phyloP scores from a whole-genome alignment of 176 grass and related monocot genomes.

The Bromus sterilis region DNA sequence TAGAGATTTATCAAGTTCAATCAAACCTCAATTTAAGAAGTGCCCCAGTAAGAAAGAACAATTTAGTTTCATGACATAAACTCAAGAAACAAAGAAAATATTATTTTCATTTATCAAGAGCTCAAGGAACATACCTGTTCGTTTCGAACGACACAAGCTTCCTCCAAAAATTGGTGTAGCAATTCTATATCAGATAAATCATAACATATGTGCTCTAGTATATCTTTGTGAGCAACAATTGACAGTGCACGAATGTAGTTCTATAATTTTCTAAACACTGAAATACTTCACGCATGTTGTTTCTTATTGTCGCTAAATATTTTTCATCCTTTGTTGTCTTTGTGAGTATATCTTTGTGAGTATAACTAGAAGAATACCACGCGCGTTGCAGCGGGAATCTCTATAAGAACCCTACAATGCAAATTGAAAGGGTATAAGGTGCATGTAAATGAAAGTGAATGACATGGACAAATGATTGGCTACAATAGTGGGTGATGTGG shows the following conservation, averaged over 20 bases:
- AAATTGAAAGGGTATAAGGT: too few relatives aligned
- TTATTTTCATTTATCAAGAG: neutral
- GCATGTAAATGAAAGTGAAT: too few relatives aligned
- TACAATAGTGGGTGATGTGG: too few relatives aligned
- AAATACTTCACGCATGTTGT: too few relatives aligned
- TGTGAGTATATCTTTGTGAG: too few relatives aligned
- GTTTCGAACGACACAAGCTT: conserved; percentile 97
- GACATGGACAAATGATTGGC: too few relatives aligned
- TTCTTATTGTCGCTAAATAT: too few relatives aligned
- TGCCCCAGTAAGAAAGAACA: neutral
- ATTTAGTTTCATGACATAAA: conserved; percentile 2
- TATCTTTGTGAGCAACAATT: conserved; percentile 99
- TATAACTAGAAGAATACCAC: too few relatives aligned
- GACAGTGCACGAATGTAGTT: conserved; percentile 91
- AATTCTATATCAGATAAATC: conserved; percentile 97
- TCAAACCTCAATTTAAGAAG: neutral
- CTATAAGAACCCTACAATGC: too few relatives aligned
- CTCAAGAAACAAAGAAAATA: neutral
- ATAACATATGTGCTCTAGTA: conserved; percentile 95
- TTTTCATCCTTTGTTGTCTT: too few relatives aligned
- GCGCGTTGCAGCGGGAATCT: too few relatives aligned
- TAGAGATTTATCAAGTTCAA: neutral
- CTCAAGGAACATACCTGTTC: conserved; percentile 58
- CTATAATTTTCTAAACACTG: too few relatives aligned
- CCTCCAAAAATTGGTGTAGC: conserved; percentile 74